Percentiles rank a stretch among this genome's conserved stretches.
These are phyloP conservation scores for Brassica rapa DNA, from an alignment of 345 rosid species.

Conservation along the genomic window DNA sequence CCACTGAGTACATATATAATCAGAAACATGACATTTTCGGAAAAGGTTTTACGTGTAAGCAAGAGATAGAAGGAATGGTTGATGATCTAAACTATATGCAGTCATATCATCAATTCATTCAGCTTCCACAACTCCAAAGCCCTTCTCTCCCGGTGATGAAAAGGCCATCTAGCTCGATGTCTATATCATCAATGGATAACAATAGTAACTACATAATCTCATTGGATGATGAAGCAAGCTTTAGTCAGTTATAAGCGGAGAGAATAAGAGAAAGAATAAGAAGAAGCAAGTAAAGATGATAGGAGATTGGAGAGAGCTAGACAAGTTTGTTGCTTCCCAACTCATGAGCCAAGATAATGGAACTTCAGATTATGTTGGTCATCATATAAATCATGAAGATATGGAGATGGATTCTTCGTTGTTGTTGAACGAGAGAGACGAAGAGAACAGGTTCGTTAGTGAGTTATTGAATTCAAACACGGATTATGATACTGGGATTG, in stretches of 20 bases:
- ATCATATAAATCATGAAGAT: conserved; percentile 17
- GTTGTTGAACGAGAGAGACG: conserved; percentile 48
- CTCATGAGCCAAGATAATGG: conserved; percentile 58
- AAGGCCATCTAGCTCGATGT: conserved; percentile 49
- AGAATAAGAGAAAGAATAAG: conserved; percentile 36
- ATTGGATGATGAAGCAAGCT: conserved; percentile 37
- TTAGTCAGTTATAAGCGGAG: conserved; percentile 8
- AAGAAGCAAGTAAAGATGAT: conserved; percentile 43
- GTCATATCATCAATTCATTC: conserved; percentile 50
- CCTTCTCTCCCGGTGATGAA: conserved; percentile 70
- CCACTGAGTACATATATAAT: conserved; percentile 54
- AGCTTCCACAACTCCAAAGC: conserved; percentile 86
- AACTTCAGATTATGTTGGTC: conserved; percentile 38
- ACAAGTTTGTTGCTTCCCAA: conserved; percentile 92
- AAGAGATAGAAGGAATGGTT: conserved; percentile 60
- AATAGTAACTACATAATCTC: conserved; percentile 17
- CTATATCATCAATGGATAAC: conserved; percentile 36
- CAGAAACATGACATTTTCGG: conserved; percentile 47
- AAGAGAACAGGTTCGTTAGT: conserved; percentile 45
- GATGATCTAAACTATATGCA: conserved; percentile 51
- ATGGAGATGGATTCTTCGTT: conserved; percentile 36
- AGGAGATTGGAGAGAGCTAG: conserved; percentile 83
- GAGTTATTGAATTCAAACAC: conserved; percentile 51
- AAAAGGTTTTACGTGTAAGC: conserved; percentile 63
- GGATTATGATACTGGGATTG: conserved; percentile 59